A percentile compares a stretch with the other conserved stretches of the same genome.
phyloP scores from a whole-genome alignment of 2,329 filamentous ascomycete species.

The Fusarium miscanthi region DNA sequence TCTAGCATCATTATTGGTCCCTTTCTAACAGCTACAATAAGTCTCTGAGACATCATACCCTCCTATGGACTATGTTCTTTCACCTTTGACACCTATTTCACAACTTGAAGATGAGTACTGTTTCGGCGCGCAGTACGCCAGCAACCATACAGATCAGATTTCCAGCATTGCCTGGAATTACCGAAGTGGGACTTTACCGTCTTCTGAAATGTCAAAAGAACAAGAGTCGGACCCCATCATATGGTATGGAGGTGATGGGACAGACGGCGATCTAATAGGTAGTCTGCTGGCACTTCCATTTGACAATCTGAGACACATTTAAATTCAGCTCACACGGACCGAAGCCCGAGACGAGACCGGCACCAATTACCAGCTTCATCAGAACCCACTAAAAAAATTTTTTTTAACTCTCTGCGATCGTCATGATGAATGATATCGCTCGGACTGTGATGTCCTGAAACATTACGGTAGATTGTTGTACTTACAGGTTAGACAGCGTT shows the following conservation, averaged over 20 bases:
- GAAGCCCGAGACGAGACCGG: neutral
- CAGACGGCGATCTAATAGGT: neutral
- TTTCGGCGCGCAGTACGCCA: neutral
- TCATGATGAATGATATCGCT: too few relatives aligned
- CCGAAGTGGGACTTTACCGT: neutral
- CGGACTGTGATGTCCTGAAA: neutral
- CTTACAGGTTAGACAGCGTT: neutral
- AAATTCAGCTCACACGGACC: neutral
- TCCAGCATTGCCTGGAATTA: too few relatives aligned
- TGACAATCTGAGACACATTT: conserved; percentile 1
- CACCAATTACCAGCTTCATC: neutral
- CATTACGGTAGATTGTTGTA: neutral
- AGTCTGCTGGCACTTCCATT: neutral
- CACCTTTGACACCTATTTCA: neutral
- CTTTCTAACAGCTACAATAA: neutral
- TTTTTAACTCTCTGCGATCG: fast-evolving
- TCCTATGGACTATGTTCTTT: neutral
- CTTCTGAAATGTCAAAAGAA: neutral
- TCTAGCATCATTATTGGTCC: neutral
- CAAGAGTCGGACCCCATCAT: neutral
- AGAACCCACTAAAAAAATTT: too few relatives aligned
- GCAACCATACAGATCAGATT: neutral
- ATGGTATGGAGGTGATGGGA: fast-evolving
- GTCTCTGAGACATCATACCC: neutral
- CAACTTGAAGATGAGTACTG: neutral